Evolutionary conservation across 306 rosid species (phyloP).

Genomic region (Casuarina cunninghamiana): DNA sequence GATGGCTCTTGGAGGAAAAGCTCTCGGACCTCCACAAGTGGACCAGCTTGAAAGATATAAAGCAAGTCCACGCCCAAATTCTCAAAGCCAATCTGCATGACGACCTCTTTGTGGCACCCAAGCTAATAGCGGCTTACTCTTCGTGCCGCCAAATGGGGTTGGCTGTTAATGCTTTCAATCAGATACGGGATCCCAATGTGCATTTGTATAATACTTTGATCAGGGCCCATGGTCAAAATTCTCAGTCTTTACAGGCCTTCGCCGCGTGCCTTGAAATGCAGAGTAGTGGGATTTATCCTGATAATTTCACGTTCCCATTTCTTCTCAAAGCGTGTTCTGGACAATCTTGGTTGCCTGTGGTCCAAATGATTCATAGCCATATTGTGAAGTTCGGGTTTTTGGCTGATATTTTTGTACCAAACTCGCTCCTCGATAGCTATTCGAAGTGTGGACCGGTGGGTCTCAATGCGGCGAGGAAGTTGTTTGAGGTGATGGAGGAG

Average conservation of each 20-base stretch:
- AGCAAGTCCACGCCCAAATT: constrained; percentile 75
- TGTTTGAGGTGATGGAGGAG: constrained; percentile 54
- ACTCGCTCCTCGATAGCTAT: constrained; percentile 60
- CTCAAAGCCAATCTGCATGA: constrained; percentile 65
- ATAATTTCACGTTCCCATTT: constrained; percentile 63
- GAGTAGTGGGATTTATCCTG: constrained; percentile 38
- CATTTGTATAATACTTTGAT: constrained; percentile 66
- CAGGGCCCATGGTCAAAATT: constrained; percentile 60
- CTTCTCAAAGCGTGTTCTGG: constrained; percentile 55
- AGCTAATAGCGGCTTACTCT: constrained; percentile 72
- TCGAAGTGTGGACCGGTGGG: constrained; percentile 63
- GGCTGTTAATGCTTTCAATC: constrained; percentile 70
- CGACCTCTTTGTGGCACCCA: constrained; percentile 59
- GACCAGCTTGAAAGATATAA: constrained; percentile 44
- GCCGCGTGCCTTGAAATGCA: constrained; percentile 56
- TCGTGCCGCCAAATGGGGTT: constrained; percentile 52
- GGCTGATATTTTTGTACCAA: constrained; percentile 64
- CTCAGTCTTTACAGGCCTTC: constrained; percentile 52
- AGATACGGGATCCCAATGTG: constrained; percentile 55
- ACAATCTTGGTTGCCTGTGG: constrained; percentile 35
- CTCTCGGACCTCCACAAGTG: constrained; percentile 65
- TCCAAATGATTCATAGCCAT: constrained; percentile 65
- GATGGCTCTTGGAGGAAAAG: constrained; percentile 70
- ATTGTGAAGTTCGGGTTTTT: constrained; percentile 60
- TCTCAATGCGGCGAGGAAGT: constrained; percentile 40